Conservation (phyloP, 257 asterid genomes). For the Fraxinus quadrangulata region DNA sequence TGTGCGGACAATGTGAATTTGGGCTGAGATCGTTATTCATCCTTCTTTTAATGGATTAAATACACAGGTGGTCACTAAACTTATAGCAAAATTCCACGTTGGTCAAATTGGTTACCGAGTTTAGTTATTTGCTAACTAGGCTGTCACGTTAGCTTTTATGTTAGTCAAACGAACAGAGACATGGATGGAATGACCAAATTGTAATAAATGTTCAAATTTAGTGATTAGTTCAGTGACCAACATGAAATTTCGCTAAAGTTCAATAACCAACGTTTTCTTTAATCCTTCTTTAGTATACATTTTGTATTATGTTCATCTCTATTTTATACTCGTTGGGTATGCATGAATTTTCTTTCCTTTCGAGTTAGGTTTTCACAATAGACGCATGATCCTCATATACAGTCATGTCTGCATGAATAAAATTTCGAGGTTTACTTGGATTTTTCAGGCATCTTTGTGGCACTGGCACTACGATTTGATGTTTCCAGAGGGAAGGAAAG, state of each 20-base stretch:
- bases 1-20: background rate
- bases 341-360: background rate
- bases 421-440: slow-evolving; percentile 11
- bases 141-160: background rate
- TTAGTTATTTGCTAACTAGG: background rate
- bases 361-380: background rate
- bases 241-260: background rate
- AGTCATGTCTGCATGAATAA: background rate
- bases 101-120: background rate
- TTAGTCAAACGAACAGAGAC: background rate
- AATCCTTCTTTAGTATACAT: background rate
- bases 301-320: background rate
- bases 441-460: slow-evolving; percentile 90
- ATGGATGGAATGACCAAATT: slow-evolving; percentile 2
- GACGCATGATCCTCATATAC: background rate
- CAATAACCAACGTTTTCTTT: background rate
- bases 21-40: background rate
- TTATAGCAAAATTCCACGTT: background rate
- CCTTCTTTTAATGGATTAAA: background rate
- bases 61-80: background rate
- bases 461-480: slow-evolving; percentile 91
- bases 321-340: background rate
- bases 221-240: background rate
- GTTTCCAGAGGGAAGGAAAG: slow-evolving; percentile 77
- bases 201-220: background rate